Base-by-base conservation (phyloP, 176 grass and related monocot genomes). In the Bonia amplexicaulis region DNA sequence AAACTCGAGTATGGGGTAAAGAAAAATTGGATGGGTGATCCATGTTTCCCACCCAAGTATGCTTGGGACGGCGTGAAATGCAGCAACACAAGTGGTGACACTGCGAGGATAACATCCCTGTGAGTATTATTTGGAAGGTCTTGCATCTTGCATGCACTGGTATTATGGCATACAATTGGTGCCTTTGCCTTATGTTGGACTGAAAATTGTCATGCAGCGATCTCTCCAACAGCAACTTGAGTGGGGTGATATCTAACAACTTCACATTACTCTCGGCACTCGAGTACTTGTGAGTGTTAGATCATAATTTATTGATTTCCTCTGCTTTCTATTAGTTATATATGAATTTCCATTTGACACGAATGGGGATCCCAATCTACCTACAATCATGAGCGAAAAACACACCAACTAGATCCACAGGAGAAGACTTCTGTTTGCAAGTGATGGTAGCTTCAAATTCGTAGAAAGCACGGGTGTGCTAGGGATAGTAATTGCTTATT, bases 21-120 rank as follows among this genome's bases (percentile, higher is more conserved):
- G 35, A 94, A 86, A 70, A 94, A 91, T 7, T 94, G 92, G 92
- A 94, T 82, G 41, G 89, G 87, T 5, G 86, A 94, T 78, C 92
- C 89, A 26, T 94, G 92, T 86, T 82, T 71, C 10, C 80, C 63
- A 10, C 7, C 7, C 23, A 48, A 82, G 23, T 57, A 51, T 66
- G 13, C 48, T 48, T 94, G 89, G 87, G 37, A 85, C 7, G 92
- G 89, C 15, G 46, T 94, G 42, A 87, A 62, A 17, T 94, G 92
- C 70, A 84, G 31, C 4, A 77, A 70, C 12, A 44, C 9, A 15
- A 40, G 31, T 7, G 40, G 15, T 72, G 62, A 49, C 47, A 15
- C 49, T 44, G 1, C 15, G 39, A 88, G 73, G 53, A 86, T 94
- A 72, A 82, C 63, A 48, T 68, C 69, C 55, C 0, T 94, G 87